Evolutionary conservation across 2,329 filamentous ascomycete species (phyloP).

Genomic region (Capronia americana): DNA sequence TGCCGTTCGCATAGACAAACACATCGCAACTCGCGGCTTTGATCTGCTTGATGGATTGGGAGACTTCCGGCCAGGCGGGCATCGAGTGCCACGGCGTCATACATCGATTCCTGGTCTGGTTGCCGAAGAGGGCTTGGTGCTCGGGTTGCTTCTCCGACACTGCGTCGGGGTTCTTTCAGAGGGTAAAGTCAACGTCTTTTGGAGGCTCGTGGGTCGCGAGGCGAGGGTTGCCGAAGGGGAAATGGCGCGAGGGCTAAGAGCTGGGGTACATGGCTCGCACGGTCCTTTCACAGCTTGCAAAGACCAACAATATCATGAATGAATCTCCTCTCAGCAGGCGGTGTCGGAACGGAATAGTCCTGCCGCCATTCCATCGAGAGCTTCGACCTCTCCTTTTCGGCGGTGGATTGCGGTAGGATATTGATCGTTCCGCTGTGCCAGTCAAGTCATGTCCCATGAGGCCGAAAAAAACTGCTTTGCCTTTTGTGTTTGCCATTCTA

Average conservation of each 20-base stretch:
- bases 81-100: constrained; percentile 58
- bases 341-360: constrained; percentile 57
- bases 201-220: constrained; percentile 45
- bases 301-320: too few relatives aligned
- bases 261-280: too few relatives aligned
- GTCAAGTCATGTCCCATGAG: constrained; percentile 66
- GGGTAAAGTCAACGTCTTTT: constrained; percentile 62
- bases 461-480: constrained; percentile 62
- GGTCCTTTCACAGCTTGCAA: too few relatives aligned
- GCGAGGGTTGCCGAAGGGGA: too few relatives aligned
- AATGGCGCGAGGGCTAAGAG: too few relatives aligned
- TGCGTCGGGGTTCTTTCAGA: constrained; percentile 49
- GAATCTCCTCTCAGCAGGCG: constrained; percentile 9
- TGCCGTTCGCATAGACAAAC: constrained; percentile 63
- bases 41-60: constrained; percentile 50
- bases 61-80: constrained; percentile 60
- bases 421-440: constrained; percentile 56
- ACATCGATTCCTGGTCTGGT: background rate
- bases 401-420: constrained; percentile 47
- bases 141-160: constrained; percentile 44
- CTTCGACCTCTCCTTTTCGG: constrained; percentile 43
- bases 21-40: constrained; percentile 48
- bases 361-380: constrained; percentile 60
- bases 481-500: constrained; percentile 37
- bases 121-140: constrained; percentile 24